Conservation (phyloP, 306 rosid genomes). For the Ammopiptanthus mongolicus region DNA sequence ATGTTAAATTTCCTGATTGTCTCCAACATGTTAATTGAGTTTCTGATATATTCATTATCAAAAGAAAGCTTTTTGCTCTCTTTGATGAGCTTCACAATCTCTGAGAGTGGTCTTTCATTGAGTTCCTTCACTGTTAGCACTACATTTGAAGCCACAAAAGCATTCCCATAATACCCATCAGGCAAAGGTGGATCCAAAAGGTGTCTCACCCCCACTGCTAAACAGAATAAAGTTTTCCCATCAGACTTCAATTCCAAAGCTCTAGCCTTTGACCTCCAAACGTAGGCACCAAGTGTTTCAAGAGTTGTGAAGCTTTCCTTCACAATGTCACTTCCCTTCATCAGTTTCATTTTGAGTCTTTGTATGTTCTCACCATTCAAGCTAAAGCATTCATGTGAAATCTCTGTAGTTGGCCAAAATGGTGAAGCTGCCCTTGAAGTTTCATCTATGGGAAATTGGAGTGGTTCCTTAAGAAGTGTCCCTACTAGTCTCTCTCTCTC, state of each 20-base stretch:
- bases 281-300: conserved; percentile 48
- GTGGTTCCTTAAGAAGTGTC: conserved; percentile 16
- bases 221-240: conserved; percentile 32
- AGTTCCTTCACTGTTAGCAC: conserved; percentile 44
- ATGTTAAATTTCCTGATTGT: conserved; percentile 5
- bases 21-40: conserved; percentile 28
- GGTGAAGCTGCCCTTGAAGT: conserved; percentile 37
- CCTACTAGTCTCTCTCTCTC: conserved; percentile 44
- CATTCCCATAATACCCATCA: conserved; percentile 60
- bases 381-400: conserved; percentile 31
- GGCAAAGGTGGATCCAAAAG: conserved; percentile 43
- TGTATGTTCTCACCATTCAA: conserved; percentile 27
- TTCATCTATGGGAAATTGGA: conserved; percentile 14
- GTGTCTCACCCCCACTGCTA: conserved; percentile 44
- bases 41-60: conserved; percentile 22
- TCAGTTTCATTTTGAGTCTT: conserved; percentile 35
- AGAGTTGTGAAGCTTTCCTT: conserved; percentile 38
- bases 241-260: conserved; percentile 36
- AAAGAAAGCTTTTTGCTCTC: conserved; percentile 30
- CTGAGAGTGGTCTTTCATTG: conserved; percentile 31
- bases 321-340: conserved; percentile 4
- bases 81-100: conserved; percentile 43
- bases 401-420: conserved; percentile 33
- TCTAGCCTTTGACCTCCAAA: conserved; percentile 50
- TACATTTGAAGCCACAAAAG: conserved; percentile 27